Base-by-base conservation (phyloP, 192 early-diverging fungal genomes). In the Linnemannia hyalina region DNA sequence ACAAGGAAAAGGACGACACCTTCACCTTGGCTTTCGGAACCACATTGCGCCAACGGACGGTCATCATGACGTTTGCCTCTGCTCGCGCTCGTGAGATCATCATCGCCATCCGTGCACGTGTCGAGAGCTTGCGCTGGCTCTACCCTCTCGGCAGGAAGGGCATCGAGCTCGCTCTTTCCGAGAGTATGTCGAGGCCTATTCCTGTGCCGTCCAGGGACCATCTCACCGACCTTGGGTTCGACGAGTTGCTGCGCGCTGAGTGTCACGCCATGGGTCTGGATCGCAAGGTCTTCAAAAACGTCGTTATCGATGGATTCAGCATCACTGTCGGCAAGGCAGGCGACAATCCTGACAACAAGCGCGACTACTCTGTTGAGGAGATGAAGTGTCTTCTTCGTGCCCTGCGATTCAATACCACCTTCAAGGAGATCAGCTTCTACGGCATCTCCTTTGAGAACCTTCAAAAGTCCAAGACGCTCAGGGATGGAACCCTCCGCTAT, bases 361-460 rank as follows among this genome's bases (percentile, higher is more conserved):
- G 83, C 40, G 78, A 80, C 55, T 85, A 85, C 38, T 40, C 49
- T 65, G 78, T 75, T 5, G 83, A 85, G 47, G 83, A 85, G 83
- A 85, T 85, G 75, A 85, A 85, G 49, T 80, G 78, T 65, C 49
- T 85, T 10, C 70, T 85, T 3, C 78, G 83, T 32, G 83, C 83
- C 23, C 54, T 85, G 44, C 73, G 83, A 23, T 85, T 80, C 75
- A 85, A 85, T 63, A 85, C 83, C 6, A 85, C 83, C 5, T 85
- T 85, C 70, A 85, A 85, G 22, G 83, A 85, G 29, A 74, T 85
- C 75, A 80, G 78, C 60, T 80, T 85, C 70, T 71, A 35, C 36
- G 60, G 77, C 40, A 80, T 85, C 36, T 85, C 83, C 4, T 85
- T 85, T 55, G 78, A 20, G 57, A 46, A 55, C 32, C 77, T 80